A percentile compares a stretch with the other conserved stretches of the same genome.
These are phyloP conservation scores for Piloderma croceum DNA, from an alignment of 768 basidiomycete genomes.

Conservation along the genomic window DNA sequence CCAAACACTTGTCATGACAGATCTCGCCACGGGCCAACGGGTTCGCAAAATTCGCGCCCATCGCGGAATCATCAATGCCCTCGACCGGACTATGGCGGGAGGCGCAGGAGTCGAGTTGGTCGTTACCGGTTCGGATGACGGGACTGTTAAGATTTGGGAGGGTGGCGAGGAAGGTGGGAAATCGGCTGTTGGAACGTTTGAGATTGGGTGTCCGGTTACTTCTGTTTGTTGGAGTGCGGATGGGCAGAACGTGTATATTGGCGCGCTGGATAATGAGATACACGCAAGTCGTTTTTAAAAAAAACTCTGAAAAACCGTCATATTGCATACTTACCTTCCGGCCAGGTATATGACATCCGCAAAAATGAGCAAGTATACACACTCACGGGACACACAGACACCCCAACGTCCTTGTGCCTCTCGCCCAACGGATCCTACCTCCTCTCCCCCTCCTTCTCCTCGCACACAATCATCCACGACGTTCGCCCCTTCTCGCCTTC, in stretches of 20 bases:
- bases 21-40: constrained; percentile 80
- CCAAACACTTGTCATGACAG: constrained; percentile 69
- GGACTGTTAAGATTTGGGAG: constrained; percentile 88
- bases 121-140: constrained; percentile 88
- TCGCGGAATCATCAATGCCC: constrained; percentile 82
- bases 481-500: constrained; percentile 90
- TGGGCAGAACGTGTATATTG: constrained; percentile 84
- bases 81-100: constrained; percentile 81
- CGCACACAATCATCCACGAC: constrained; percentile 85
- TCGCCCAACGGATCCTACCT: constrained; percentile 87
- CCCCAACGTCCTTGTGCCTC: constrained; percentile 86
- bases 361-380: constrained; percentile 77
- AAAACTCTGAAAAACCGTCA: no score
- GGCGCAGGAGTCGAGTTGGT: constrained; percentile 83
- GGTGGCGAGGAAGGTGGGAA: constrained; percentile 72
- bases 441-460: constrained; percentile 87
- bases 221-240: constrained; percentile 90
- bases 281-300: constrained; percentile 62
- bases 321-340: constrained; percentile 9
- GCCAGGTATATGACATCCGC: constrained; percentile 83
- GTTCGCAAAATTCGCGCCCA: constrained; percentile 81
- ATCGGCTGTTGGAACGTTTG: constrained; percentile 71
- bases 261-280: constrained; percentile 92
- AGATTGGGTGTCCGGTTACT: constrained; percentile 87
- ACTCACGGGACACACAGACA: constrained; percentile 83